phyloP scores from a whole-genome alignment of 2,329 filamentous ascomycete species.

The Ceratocystis alfenasii region DNA sequence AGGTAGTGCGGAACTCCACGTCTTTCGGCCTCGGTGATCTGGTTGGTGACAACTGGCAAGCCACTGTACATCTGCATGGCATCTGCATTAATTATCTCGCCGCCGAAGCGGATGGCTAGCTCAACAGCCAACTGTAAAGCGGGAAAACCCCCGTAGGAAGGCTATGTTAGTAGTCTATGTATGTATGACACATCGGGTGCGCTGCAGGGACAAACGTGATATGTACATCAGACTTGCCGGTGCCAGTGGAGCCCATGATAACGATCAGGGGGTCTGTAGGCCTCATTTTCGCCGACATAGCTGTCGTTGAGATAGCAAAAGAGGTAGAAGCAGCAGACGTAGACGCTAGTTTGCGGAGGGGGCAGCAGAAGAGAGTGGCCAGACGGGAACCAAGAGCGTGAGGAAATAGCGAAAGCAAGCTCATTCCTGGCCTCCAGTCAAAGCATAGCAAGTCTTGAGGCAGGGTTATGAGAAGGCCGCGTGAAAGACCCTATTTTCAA shows the following conservation, averaged over 20 bases:
- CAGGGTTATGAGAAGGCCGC: neutral
- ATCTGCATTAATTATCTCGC: constrained; percentile 93
- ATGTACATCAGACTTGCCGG: constrained; percentile 76
- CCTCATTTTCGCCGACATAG: constrained; percentile 24
- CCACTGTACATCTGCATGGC: constrained; percentile 96
- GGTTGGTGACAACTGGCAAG: constrained; percentile 89
- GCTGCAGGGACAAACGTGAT: constrained; percentile 9
- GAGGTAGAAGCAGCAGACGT: neutral
- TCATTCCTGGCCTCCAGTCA: constrained; percentile 11
- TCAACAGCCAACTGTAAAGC: constrained; percentile 67
- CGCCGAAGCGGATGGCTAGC: constrained; percentile 68
- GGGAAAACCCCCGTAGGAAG: neutral
- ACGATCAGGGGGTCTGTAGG: constrained; percentile 56
- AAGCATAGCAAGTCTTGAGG: neutral
- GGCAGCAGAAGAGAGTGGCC: neutral
- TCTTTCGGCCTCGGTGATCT: constrained; percentile 63
- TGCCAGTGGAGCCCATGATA: constrained; percentile 81
- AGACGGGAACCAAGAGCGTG: constrained; percentile 12
- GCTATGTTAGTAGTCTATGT: constrained; percentile 9
- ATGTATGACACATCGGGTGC: neutral
- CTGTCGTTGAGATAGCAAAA: constrained; percentile 28
- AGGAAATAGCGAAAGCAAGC: neutral
- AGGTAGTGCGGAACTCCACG: constrained; percentile 78
- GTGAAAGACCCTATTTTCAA: too few relatives aligned
- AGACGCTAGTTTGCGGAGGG: neutral